Base-by-base conservation (phyloP, 2,329 filamentous ascomycete species). In the Penicillium thymicola region DNA sequence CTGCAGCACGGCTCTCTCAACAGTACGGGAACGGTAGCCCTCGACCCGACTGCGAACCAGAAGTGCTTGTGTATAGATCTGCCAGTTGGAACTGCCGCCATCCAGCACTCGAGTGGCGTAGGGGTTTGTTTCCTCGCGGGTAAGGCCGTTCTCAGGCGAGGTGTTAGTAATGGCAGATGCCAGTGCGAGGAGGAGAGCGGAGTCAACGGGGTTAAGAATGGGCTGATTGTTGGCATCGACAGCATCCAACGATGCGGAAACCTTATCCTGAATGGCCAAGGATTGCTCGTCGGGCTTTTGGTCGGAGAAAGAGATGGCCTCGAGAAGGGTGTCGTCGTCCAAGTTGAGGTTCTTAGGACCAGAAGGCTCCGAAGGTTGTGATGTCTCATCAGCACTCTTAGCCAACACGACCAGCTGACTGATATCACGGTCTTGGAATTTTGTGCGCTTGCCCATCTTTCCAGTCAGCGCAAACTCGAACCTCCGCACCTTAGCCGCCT, bases 61-160 rank as follows among this genome's bases (percentile, higher is more conserved):
- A 9, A 99, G 79, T 0, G 92, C 94, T 70, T 97, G 92, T 0
- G 94, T 97, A 71, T 97, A 97, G 34, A 97, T 88, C 72, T 97
- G 94, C 94, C 94, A 99, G 73, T 97, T 99, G 0, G 91, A 93
- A 44, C 89, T 89, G 64, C 93, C 92, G 59, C 94, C 92, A 9
- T 89, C 84, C 1, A 99, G 81, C 0, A 97, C 94, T 40, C 94
- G 85, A 2, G 87, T 88, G 0, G 94, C 94, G 70, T 93, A 99
- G 0, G 94, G 94, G 1, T 96, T 76, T 5, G 96, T 93, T 70
- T 97, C 91, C 75, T 97, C 92, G n/a, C 92, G 83, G 0, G 92
- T 97, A 0, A 99, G 79, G 0, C 89, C 88, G 70, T 97, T 89
- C 1, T 86, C 81, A 0, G 94, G 92, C 0, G 92, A 88, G 0